These are phyloP conservation scores for barley (Hordeum vulgare) DNA, from an alignment of 176 grass and related monocot species.

Conservation along the genomic window DNA sequence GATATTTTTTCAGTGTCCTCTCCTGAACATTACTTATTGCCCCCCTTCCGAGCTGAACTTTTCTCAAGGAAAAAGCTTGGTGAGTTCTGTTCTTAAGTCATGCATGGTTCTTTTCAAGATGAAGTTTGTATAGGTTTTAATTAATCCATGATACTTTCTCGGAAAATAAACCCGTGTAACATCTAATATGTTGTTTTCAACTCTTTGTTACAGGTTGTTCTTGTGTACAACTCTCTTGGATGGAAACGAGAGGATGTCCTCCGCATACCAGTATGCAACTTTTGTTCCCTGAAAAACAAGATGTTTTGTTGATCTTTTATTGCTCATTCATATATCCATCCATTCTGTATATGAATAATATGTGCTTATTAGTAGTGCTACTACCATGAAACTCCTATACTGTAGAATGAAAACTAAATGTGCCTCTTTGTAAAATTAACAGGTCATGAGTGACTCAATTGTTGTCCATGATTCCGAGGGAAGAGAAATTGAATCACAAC, in stretches of 20 bases:
- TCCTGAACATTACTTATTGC: conserved; percentile 85
- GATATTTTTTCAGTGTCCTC: conserved; percentile 70
- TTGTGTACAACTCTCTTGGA: conserved; percentile 91
- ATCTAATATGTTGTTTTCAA: conserved; percentile 4
- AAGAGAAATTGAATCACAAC: conserved; percentile 83
- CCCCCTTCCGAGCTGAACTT: conserved; percentile 68
- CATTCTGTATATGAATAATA: background rate
- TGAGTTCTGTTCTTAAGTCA: conserved; percentile 37
- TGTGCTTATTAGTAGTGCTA: background rate
- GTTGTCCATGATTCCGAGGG: conserved; percentile 81
- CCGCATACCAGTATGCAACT: conserved; percentile 71
- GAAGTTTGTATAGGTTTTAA: background rate
- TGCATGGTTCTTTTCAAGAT: background rate
- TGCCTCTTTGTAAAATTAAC: conserved; percentile 30
- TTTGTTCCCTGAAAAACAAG: background rate
- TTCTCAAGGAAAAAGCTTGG: conserved; percentile 70
- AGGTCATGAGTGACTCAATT: conserved; percentile 72
- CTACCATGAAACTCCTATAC: background rate
- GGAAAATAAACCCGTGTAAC: background rate
- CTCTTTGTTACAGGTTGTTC: conserved; percentile 53
- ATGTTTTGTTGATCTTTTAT: conserved; percentile 6
- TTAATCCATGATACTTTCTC: background rate
- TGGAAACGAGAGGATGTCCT: conserved; percentile 84
- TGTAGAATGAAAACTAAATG: conserved; percentile 13
- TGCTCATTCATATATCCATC: background rate